Conservation (phyloP, 805 yeast species). For the Kockiozyma suomiensis region DNA sequence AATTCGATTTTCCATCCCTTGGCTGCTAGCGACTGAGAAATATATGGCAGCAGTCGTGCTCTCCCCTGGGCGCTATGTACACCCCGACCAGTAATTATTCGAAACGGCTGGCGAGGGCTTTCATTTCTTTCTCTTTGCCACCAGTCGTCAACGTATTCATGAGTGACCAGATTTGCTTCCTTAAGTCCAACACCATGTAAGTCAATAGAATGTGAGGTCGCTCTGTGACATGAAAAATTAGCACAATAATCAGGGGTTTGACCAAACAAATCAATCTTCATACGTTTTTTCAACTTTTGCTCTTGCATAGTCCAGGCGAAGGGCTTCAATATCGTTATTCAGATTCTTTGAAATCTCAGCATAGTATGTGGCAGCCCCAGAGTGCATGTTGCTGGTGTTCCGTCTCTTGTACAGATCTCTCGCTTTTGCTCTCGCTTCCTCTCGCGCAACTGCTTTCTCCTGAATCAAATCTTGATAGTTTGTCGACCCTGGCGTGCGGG, state of each 20-base stretch:
- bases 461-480: not conserved
- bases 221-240: not conserved
- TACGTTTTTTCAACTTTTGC: slow-evolving; percentile 7
- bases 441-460: not conserved
- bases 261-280: too few relatives aligned
- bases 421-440: slow-evolving; percentile 11
- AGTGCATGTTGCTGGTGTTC: slow-evolving; percentile 7
- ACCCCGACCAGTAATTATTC: slow-evolving; percentile 32
- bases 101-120: slow-evolving; percentile 3
- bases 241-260: too few relatives aligned
- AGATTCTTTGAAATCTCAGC: not conserved
- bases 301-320: slow-evolving; percentile 11
- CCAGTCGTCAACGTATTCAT: slow-evolving; percentile 22
- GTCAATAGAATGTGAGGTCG: slow-evolving; percentile 10
- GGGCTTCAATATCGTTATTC: not conserved
- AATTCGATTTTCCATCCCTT: slow-evolving; percentile 24
- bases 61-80: slow-evolving; percentile 22
- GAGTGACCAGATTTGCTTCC: slow-evolving; percentile 14
- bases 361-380: slow-evolving; percentile 1
- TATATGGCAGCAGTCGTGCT: slow-evolving; percentile 21
- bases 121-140: not conserved
- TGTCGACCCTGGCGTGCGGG: not conserved
- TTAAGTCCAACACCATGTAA: slow-evolving; percentile 19
- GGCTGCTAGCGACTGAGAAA: slow-evolving; percentile 16
- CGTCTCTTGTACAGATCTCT: slow-evolving; percentile 10